phyloP scores from a whole-genome alignment of 2,329 filamentous ascomycete species.

The Mollisiaceae sp. region DNA sequence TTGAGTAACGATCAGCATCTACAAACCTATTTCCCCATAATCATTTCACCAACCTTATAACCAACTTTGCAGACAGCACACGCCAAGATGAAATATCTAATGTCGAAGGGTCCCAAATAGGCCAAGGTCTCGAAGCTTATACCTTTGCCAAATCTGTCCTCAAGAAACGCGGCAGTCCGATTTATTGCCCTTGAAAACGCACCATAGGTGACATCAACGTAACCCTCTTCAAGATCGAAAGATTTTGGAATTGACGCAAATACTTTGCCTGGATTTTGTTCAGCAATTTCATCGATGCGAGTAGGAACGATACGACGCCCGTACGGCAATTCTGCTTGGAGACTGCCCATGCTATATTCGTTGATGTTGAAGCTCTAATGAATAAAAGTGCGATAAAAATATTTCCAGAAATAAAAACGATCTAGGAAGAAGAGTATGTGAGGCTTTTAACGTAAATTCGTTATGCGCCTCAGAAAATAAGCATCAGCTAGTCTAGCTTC shows the following conservation, averaged over 20 bases:
- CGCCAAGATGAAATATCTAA: slow-evolving; percentile 18
- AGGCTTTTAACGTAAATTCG: background rate
- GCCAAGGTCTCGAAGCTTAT: slow-evolving; percentile 16
- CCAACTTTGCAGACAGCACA: slow-evolving; percentile 18
- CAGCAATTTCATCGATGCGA: slow-evolving; percentile 13
- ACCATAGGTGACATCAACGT: slow-evolving; percentile 18
- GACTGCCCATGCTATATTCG: background rate
- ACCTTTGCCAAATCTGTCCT: slow-evolving; percentile 12
- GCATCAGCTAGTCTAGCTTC: background rate
- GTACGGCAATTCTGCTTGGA: background rate
- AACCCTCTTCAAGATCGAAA: slow-evolving; percentile 15
- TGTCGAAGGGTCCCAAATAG: slow-evolving; percentile 21
- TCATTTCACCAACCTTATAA: slow-evolving; percentile 18
- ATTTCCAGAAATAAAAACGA: background rate
- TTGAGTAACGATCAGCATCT: background rate
- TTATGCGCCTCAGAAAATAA: background rate
- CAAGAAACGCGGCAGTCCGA: slow-evolving; percentile 11
- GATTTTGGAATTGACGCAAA: slow-evolving; percentile 18
- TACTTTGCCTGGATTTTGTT: slow-evolving; percentile 4
- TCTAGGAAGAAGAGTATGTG: no score
- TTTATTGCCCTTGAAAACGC: slow-evolving; percentile 12
- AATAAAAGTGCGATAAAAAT: background rate
- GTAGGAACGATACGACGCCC: slow-evolving; percentile 6
- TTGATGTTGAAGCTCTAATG: background rate
- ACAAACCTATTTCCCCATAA: background rate